Percentiles rank a stretch among this genome's conserved stretches.
phyloP scores from a whole-genome alignment of 148 eudicot genomes.

The Persicaria maculosa region DNA sequence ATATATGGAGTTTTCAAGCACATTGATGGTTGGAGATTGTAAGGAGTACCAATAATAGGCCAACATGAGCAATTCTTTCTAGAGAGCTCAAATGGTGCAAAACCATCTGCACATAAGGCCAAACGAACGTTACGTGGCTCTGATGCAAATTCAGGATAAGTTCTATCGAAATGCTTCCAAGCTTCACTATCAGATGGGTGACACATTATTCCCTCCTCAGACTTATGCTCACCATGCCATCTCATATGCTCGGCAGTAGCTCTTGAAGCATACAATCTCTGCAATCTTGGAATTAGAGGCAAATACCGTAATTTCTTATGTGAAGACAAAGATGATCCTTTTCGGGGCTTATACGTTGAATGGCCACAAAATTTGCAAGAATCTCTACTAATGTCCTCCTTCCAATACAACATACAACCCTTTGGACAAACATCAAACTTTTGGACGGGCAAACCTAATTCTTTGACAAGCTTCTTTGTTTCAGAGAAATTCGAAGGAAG shows the following conservation, averaged over 20 bases:
- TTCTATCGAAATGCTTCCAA: no score
- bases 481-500: not conserved
- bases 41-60: no score
- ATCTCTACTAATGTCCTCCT: not conserved
- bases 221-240: no score
- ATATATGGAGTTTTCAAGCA: no score
- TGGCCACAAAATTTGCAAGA: not conserved
- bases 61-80: no score
- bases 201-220: no score
- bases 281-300: not conserved
- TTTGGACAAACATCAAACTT: not conserved
- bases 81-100: no score
- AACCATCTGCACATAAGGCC: no score
- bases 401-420: not conserved
- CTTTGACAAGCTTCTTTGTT: not conserved
- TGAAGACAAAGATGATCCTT: not conserved
- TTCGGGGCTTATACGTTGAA: not conserved
- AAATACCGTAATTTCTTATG: not conserved
- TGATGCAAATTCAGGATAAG: no score
- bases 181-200: no score
- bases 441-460: not conserved
- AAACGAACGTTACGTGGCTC: no score
- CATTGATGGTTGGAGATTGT: no score
- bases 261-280: not conserved
- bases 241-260: not conserved